Conservation (phyloP, 2,329 filamentous ascomycete species). For the Xylariomycetidae sp. region DNA sequence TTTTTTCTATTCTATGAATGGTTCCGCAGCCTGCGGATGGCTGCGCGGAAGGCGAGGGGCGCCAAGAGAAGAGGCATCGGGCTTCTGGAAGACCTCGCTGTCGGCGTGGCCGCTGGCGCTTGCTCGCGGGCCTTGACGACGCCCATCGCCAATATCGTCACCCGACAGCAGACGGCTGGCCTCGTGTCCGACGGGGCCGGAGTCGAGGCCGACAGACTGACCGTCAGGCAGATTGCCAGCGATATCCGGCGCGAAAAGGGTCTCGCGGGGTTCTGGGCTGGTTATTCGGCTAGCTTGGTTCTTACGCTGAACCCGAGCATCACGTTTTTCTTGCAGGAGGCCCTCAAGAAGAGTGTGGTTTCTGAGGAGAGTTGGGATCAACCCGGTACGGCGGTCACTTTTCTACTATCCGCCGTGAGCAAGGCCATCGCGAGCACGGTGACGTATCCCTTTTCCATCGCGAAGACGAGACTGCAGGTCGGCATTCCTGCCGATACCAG, state of each 20-base stretch:
- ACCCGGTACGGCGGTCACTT: slow-evolving; percentile 28
- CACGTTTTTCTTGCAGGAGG: slow-evolving; percentile 78
- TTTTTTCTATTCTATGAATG: slow-evolving; percentile 80
- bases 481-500: slow-evolving; percentile 38
- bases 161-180: slow-evolving; percentile 70
- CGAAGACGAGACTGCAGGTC: slow-evolving; percentile 72
- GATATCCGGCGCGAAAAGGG: slow-evolving; percentile 68
- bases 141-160: slow-evolving; percentile 77
- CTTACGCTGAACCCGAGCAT: slow-evolving; percentile 81
- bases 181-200: slow-evolving; percentile 12
- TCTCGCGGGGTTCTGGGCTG: slow-evolving; percentile 75
- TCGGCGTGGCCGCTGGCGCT: slow-evolving; percentile 71
- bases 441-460: slow-evolving; percentile 82
- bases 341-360: slow-evolving; percentile 59
- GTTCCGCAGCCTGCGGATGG: slow-evolving; percentile 22
- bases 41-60: slow-evolving; percentile 10
- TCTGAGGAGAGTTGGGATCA: slow-evolving; percentile 35
- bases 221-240: slow-evolving; percentile 53
- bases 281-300: slow-evolving; percentile 75
- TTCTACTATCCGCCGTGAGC: slow-evolving; percentile 64
- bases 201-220: slow-evolving; percentile 24
- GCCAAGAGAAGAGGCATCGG: slow-evolving; percentile 37
- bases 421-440: slow-evolving; percentile 72
- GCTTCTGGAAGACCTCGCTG: slow-evolving; percentile 66
- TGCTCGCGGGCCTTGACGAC: slow-evolving; percentile 73